Conservation (phyloP, 1,284 basidiomycete genomes). For the Sporisorium reilianum region DNA sequence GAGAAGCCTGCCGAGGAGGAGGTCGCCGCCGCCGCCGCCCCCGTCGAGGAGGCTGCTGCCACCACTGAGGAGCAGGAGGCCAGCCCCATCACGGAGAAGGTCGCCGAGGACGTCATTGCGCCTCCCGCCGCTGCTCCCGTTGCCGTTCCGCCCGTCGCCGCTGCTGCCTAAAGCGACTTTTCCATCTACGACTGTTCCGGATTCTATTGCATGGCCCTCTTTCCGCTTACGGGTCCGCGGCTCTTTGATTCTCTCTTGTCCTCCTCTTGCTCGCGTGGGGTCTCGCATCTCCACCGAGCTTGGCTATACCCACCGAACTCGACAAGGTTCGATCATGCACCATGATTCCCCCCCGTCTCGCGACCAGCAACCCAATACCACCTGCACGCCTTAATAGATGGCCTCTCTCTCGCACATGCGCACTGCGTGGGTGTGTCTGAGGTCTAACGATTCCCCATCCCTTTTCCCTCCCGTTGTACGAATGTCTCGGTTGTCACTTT, state of each 20-base stretch:
- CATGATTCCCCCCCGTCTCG: slow-evolving; percentile 44
- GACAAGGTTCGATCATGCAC: slow-evolving; percentile 53
- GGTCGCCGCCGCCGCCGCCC: slow-evolving; percentile 25
- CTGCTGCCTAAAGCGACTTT: slow-evolving; percentile 32
- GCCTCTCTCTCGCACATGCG: not conserved
- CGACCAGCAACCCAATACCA: slow-evolving; percentile 34
- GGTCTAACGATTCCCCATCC: not conserved
- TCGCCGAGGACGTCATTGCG: slow-evolving; percentile 37
- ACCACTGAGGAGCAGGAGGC: slow-evolving; percentile 20
- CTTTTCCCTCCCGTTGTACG: not conserved
- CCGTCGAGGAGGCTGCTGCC: slow-evolving; percentile 5
- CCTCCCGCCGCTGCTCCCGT: slow-evolving; percentile 25
- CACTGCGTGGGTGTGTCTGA: not conserved
- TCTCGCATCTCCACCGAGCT: slow-evolving; percentile 1
- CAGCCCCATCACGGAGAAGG: slow-evolving; percentile 43
- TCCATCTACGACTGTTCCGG: slow-evolving; percentile 7
- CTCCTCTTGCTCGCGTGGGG: slow-evolving; percentile 14
- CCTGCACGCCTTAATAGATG: slow-evolving; percentile 22
- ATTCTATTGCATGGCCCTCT: slow-evolving; percentile 47
- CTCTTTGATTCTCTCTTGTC: slow-evolving; percentile 42
- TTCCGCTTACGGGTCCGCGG: slow-evolving; percentile 26
- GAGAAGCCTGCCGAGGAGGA: slow-evolving; percentile 31
- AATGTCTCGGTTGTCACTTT: not conserved
- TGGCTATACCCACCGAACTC: slow-evolving; percentile 52
- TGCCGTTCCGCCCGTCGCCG: slow-evolving; percentile 47